Evolutionary conservation across 495 filamentous ascomycete species (phyloP).

Genomic region (Xeromyces bisporus): DNA sequence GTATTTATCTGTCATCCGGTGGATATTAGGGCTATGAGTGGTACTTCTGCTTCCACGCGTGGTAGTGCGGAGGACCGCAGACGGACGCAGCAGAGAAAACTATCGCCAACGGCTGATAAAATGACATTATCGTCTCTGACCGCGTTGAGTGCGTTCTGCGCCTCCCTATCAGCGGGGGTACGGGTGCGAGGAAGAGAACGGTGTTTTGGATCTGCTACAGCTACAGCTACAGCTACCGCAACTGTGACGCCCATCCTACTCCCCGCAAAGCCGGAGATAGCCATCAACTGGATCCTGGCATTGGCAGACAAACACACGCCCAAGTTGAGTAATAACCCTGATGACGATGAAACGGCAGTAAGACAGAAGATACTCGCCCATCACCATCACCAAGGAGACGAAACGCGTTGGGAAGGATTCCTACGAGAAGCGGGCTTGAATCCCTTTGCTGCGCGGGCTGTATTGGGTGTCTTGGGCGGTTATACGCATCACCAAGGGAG

Average conservation of each 20-base stretch:
- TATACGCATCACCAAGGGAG: too few relatives aligned
- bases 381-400: constrained; percentile 12
- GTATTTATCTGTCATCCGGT: constrained; percentile 36
- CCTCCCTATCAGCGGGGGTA: too few relatives aligned
- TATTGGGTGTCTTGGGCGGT: constrained; percentile 23
- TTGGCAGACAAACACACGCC: constrained; percentile 11
- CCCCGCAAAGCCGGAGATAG: constrained; percentile 27
- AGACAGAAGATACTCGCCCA: constrained; percentile 5
- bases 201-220: too few relatives aligned
- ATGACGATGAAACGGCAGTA: neutral
- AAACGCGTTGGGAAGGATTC: constrained; percentile 60
- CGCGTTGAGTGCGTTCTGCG: neutral
- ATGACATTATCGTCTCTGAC: neutral
- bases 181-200: too few relatives aligned
- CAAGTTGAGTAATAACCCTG: constrained; percentile 2
- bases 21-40: too few relatives aligned
- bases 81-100: too few relatives aligned
- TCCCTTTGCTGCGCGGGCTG: constrained; percentile 58
- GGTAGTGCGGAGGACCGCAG: too few relatives aligned
- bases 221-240: too few relatives aligned
- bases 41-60: too few relatives aligned
- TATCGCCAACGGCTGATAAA: too few relatives aligned
- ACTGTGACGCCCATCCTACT: constrained; percentile 16
- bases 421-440: constrained; percentile 61
- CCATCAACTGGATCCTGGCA: constrained; percentile 15